Evolutionary conservation across 352 stramenopile genomes (phyloP), one percentile per base, ranked within the genome.

Genomic region (Thalassiosira exigua): DNA sequence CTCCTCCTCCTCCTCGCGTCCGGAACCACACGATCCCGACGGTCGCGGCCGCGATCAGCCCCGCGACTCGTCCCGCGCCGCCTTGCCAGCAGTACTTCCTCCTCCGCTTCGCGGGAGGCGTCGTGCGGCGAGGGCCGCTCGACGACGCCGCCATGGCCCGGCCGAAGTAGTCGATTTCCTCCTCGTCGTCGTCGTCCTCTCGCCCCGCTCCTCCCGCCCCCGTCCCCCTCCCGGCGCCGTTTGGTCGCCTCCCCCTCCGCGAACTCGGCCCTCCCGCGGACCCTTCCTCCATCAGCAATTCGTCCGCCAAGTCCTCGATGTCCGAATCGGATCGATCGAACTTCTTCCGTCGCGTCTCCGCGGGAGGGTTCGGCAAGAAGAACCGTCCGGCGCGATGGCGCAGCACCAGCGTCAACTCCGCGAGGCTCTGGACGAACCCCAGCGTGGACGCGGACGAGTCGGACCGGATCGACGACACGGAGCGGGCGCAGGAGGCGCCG

Each of bases 141-240:
- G 22, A 58, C 17, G 48, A 66, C 42, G 30, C 50, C 21, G 65
- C 70, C 75, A 83, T 83, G 44, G 68, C 75, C 36, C 67, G 74
- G 39, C 75, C 70, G 44, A 83, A 83, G 41, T 83, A 83, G 51
- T 83, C 75, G 27, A 83, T 75, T n/a, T 83, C 75, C 3, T 83
- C 75, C 32, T 78, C 60, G 4, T 74, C 61, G 9, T 65, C 39
- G 3, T 62, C 50, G 29, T 51, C 52, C 14, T 14, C 9, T 48
- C 42, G 36, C 27, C 26, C 11, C 26, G 41, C 46, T n/a, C n/a
- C n/a, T n/a, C n/a, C n/a, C n/a, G n/a, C n/a, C n/a, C n/a, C n/a
- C n/a, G n/a, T n/a, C n/a, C n/a, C n/a, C n/a, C n/a, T n/a, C n/a
- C n/a, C n/a, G n/a, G n/a, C n/a, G n/a, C n/a, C n/a, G n/a, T n/a